Evolutionary conservation across 2,329 filamentous ascomycete genomes (phyloP).

Genomic region (Monilinia aucupariae): DNA sequence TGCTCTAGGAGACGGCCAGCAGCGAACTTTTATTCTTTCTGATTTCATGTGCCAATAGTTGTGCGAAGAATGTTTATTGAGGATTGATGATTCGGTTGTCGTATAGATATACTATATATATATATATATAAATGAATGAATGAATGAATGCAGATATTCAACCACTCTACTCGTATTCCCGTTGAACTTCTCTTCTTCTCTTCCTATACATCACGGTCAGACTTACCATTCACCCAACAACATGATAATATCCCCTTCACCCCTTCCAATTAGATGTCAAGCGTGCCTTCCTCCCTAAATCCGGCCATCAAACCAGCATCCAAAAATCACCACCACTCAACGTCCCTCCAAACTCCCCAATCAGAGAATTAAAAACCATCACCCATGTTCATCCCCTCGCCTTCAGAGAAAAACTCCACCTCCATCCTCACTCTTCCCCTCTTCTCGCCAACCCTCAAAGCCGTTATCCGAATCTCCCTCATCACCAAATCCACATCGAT

Average conservation of each 20-base stretch:
- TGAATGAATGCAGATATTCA: too few relatives aligned
- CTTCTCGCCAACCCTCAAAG: background rate
- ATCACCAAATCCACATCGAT: background rate
- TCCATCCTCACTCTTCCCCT: background rate
- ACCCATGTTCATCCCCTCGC: background rate
- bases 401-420: background rate
- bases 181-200: background rate
- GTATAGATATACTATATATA: too few relatives aligned
- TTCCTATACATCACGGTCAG: background rate
- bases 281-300: background rate
- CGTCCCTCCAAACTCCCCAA: background rate
- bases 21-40: too few relatives aligned
- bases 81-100: too few relatives aligned
- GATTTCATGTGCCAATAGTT: too few relatives aligned
- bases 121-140: too few relatives aligned
- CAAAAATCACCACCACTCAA: background rate
- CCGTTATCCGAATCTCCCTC: slow-evolving; percentile 5
- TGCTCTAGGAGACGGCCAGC: too few relatives aligned
- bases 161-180: too few relatives aligned
- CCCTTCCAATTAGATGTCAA: background rate
- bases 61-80: too few relatives aligned
- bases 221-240: background rate
- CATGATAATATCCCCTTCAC: background rate
- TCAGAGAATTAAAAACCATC: background rate
- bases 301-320: background rate